A percentile compares a stretch with the other conserved stretches of the same genome.
These are phyloP conservation scores for Aspergillus udagawae DNA, from an alignment of 2,329 filamentous ascomycete genomes.

Conservation along the genomic window DNA sequence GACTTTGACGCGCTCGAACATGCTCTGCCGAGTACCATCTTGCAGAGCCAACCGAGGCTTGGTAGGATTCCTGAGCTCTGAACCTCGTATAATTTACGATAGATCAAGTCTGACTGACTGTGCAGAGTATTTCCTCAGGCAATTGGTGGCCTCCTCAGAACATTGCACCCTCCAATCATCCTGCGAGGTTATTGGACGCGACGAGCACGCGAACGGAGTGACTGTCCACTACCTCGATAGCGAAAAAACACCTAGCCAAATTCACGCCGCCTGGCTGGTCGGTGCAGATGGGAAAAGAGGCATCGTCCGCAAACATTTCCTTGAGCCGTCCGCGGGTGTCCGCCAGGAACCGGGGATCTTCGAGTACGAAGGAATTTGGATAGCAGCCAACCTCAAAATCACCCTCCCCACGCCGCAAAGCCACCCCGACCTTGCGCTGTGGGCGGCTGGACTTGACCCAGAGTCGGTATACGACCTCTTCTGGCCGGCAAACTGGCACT, in stretches of 20 bases:
- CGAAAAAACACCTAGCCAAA: background rate
- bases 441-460: constrained; percentile 23
- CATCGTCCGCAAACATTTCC: constrained; percentile 27
- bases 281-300: constrained; percentile 31
- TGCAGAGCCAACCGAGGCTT: no score
- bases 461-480: constrained; percentile 26
- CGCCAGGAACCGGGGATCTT: no score
- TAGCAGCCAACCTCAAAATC: constrained; percentile 26
- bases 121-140: background rate
- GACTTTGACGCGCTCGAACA: no score
- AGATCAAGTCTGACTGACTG: no score
- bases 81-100: no score
- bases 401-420: constrained; percentile 20
- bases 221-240: background rate
- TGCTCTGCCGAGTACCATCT: no score
- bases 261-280: constrained; percentile 16
- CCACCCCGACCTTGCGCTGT: constrained; percentile 27
- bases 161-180: background rate
- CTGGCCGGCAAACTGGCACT: constrained; percentile 24
- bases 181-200: background rate
- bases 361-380: constrained; percentile 27
- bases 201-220: background rate
- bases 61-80: no score
- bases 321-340: constrained; percentile 14
- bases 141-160: constrained; percentile 1